Percentiles rank a stretch among this genome's conserved stretches.
These are phyloP conservation scores for Fusarium lateritium DNA, from an alignment of 2,329 filamentous ascomycete species.

Conservation along the genomic window DNA sequence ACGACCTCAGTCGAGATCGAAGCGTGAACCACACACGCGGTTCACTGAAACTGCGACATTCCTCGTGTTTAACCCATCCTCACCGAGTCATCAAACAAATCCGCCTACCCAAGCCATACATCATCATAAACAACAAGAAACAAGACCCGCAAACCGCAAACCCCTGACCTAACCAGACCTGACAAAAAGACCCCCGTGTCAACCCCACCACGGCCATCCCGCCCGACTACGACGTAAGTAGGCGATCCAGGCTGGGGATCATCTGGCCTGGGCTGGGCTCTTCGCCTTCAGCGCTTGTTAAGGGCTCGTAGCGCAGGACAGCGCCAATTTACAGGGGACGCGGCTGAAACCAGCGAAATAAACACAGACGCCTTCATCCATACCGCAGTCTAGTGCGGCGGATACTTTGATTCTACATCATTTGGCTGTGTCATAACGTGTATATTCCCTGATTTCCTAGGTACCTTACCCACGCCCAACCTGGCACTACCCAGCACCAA, in stretches of 20 bases:
- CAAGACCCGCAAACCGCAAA: conserved; percentile 35
- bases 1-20: conserved; percentile 6
- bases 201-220: conserved; percentile 43
- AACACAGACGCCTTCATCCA: conserved; percentile 35
- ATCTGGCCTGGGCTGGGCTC: conserved; percentile 37
- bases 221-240: conserved; percentile 35
- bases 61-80: conserved; percentile 21
- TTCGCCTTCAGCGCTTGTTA: conserved; percentile 16
- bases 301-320: conserved; percentile 23
- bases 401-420: conserved; percentile 30
- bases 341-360: conserved; percentile 41
- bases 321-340: conserved; percentile 27
- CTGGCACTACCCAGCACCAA: conserved; percentile 24
- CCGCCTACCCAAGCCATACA: background rate
- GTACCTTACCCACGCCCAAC: conserved; percentile 41
- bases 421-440: conserved; percentile 23
- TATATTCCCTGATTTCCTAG: conserved; percentile 31
- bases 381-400: conserved; percentile 3
- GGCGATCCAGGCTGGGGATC: conserved; percentile 31
- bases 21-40: conserved; percentile 31
- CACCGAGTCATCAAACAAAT: conserved; percentile 7
- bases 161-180: conserved; percentile 39
- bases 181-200: conserved; percentile 26
- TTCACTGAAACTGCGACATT: conserved; percentile 38
- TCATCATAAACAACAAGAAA: conserved; percentile 10